Base-by-base conservation (phyloP, 371 early-diverging fungal genomes). In the Apophysomyces trapeziformis region DNA sequence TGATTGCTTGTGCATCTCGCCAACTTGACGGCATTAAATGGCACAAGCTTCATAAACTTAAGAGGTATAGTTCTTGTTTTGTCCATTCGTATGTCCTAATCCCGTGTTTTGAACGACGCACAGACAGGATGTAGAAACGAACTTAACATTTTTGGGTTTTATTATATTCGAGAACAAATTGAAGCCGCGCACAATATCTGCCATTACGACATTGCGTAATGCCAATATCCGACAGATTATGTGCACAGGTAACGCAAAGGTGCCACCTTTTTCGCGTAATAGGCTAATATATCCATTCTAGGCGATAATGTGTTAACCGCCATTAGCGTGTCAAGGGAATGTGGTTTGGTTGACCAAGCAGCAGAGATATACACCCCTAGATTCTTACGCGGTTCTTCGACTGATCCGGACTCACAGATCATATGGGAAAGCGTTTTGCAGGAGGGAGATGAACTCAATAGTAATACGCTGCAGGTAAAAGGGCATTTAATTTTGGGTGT, bases 121-220 rank as follows among this genome's bases (percentile, higher is more conserved):
- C 66, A 91, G 99, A 64, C 88, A 89, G 43, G 91, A 95, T 38
- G 87, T 97, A 12, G 99, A 99, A 79, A 79, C 71, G 7, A 92
- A 91, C 11, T 76, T 99, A 64, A 81, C 85, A 2, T 99, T 99
- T 74, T 79, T 99, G 39, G 98, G 98, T 1, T 95, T 99, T 67
- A 87, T 99, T 61, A 88, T 99, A 16, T 99, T 99, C 87, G 99
- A 99, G 73, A 99, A 99, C 85, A 97, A 96, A 80, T 83, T 99
- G 18, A 99, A 99, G 74, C 88, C 91, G 5, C 92, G 90, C 2
- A 95, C 99, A 0, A 79, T 85, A 11, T 76, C 87, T 1, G 95
- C 96, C 0, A 88, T 99, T n/a, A 75, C 85, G 35, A 91, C 90
- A 32, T 87, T 99, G 18, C 86, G 87, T 41, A 82, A 82, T 35